These are phyloP conservation scores for Chaetomiaceae sp. DNA, from an alignment of 2,329 filamentous ascomycete species.

Conservation along the genomic window DNA sequence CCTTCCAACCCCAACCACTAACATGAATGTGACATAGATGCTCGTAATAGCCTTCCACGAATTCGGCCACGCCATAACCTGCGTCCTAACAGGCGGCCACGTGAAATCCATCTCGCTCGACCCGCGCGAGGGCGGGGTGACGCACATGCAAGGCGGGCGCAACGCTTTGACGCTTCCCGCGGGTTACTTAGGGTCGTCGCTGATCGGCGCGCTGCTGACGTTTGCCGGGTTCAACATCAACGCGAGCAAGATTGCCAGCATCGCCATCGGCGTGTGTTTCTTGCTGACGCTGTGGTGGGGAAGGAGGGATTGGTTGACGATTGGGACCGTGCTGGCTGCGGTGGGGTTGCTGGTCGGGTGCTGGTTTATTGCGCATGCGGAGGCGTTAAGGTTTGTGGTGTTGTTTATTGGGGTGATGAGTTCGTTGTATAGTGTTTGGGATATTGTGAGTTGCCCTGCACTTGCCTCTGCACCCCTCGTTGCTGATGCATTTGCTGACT, in stretches of 20 bases:
- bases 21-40: slow-evolving; percentile 50
- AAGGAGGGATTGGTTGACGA: slow-evolving; percentile 71
- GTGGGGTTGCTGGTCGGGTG: slow-evolving; percentile 67
- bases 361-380: slow-evolving; percentile 76
- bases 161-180: slow-evolving; percentile 69
- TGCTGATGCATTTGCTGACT: background rate
- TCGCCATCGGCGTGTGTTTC: slow-evolving; percentile 69
- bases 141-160: slow-evolving; percentile 69
- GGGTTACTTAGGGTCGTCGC: slow-evolving; percentile 70
- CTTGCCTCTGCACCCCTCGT: background rate
- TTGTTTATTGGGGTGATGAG: slow-evolving; percentile 82
- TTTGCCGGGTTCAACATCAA: slow-evolving; percentile 81
- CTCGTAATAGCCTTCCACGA: slow-evolving; percentile 81
- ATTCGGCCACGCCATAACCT: slow-evolving; percentile 70
- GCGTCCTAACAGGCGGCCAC: slow-evolving; percentile 65
- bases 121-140: slow-evolving; percentile 72
- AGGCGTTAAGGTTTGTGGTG: slow-evolving; percentile 65
- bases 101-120: slow-evolving; percentile 73
- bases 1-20: background rate
- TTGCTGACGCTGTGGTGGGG: slow-evolving; percentile 80
- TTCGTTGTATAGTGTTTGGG: slow-evolving; percentile 75
- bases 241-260: slow-evolving; percentile 72
- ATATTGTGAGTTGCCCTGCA: slow-evolving; percentile 52
- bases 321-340: slow-evolving; percentile 64
- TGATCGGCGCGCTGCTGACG: slow-evolving; percentile 72